Evolutionary conservation across 352 stramenopile species (phyloP), one percentile per base, ranked within the genome.

Genomic region (Phytophthora melonis): DNA sequence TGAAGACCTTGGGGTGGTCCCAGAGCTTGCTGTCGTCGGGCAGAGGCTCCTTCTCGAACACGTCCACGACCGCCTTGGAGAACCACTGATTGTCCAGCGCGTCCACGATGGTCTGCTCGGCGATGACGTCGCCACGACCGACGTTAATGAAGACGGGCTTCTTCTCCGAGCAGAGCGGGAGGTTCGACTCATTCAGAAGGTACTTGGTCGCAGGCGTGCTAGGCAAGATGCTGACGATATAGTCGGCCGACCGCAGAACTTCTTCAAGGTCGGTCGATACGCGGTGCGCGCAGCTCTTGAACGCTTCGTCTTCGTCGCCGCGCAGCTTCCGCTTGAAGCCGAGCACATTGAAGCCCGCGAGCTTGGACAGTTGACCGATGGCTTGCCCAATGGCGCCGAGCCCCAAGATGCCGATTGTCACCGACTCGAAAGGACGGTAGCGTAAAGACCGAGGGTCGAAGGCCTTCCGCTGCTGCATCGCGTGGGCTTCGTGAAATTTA

Each of bases 91-190:
- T 74, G 67, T 95, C 83, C 9, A 97, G 78, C 30, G 87, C 86
- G 21, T 63, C 47, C 23, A 96, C 25, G 45, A 97, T 72, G 34
- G 64, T 74, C 19, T 59, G 18, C 63, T 94, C 86, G 13, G 68
- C 66, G 57, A 97, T 86, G 55, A 98, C 74, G 63, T 96, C 90
- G 21, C 92, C 92, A 32, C 92, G 86, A 13, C 92, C 92, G 21
- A 96, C 89, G 76, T 97, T 97, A 72, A 98, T 86, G 66, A 98
- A 87, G 47, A 94, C 84, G n/a, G 89, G 88, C 69, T 89, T 77
- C 78, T 90, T 86, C n/a, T 76, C 53, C 0, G 63, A 63, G 36
- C 86, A 93, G 32, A 76, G 34, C 10, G 54, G 34, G 3, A 97
- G 72, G 19, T 82, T 79, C 43, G 69, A 54, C 21, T 84, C 75